Evolutionary conservation across 345 rosid genomes (phyloP).

Genomic region (Citrus cavaleriei): DNA sequence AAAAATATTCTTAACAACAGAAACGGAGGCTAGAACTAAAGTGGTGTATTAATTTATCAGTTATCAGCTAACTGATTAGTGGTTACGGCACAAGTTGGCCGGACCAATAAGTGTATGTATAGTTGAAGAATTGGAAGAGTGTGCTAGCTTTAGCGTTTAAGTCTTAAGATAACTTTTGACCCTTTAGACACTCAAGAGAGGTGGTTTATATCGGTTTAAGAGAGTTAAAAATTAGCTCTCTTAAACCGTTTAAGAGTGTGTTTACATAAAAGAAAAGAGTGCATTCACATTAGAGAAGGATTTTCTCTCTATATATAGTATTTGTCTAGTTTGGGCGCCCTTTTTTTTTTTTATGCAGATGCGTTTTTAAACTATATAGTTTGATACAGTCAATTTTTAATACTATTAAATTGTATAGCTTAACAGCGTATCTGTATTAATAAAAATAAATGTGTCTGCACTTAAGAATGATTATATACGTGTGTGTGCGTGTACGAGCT

Average conservation of each 20-base stretch:
- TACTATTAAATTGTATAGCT: no score
- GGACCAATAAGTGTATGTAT: neutral
- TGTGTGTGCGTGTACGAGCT: accelerated
- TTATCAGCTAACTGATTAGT: no score
- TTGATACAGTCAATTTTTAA: accelerated
- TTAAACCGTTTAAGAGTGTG: no score
- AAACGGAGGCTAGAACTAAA: no score
- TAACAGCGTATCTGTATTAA: no score
- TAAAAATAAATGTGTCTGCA: accelerated
- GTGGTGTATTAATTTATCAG: no score
- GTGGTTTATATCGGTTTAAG: no score
- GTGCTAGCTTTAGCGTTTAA: neutral
- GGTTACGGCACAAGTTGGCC: neutral
- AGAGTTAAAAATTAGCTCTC: no score
- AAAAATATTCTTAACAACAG: no score
- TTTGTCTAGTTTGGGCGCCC: accelerated
- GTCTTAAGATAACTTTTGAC: neutral
- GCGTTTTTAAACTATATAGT: accelerated
- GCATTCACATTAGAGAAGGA: accelerated
- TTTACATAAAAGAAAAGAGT: accelerated
- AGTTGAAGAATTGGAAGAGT: neutral
- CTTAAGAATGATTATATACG: accelerated
- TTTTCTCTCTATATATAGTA: no score
- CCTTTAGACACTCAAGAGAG: neutral
- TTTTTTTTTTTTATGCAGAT: accelerated